Conservation (phyloP, 495 filamentous ascomycete genomes). For the Immersiella caudata region DNA sequence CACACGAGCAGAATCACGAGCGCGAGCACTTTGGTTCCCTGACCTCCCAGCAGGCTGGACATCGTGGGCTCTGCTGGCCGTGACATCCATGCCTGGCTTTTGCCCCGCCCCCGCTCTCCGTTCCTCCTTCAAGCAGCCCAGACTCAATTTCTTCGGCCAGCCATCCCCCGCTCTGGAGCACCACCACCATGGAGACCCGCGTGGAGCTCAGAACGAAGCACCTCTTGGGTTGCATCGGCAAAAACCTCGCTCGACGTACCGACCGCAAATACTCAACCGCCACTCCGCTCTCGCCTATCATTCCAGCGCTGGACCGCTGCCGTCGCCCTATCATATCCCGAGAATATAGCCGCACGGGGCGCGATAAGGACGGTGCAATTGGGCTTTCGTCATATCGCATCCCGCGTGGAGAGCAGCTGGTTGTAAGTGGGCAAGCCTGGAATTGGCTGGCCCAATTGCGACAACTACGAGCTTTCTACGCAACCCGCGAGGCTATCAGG, state of each 20-base stretch:
- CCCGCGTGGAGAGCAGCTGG: constrained; percentile 33
- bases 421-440: constrained; percentile 28
- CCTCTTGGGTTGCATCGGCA: constrained; percentile 6
- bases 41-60: background rate
- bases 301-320: background rate
- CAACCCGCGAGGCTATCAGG: constrained; percentile 24
- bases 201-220: constrained; percentile 11
- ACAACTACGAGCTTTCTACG: constrained; percentile 23
- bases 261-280: background rate
- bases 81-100: background rate
- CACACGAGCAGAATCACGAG: background rate
- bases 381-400: constrained; percentile 42
- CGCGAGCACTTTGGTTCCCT: background rate
- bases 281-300: constrained; percentile 20
- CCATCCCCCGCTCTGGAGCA: background rate
- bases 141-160: background rate
- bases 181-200: background rate
- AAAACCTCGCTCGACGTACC: background rate
- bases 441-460: constrained; percentile 38
- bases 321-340: constrained; percentile 26
- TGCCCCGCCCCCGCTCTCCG: constrained; percentile 11
- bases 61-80: background rate
- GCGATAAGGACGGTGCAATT: constrained; percentile 37
- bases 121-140: background rate
- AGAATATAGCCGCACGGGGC: constrained; percentile 32